Evolutionary conservation across 257 asterid genomes (phyloP), one percentile per base, ranked within the genome.

Genomic region (Primulina eburnea): DNA sequence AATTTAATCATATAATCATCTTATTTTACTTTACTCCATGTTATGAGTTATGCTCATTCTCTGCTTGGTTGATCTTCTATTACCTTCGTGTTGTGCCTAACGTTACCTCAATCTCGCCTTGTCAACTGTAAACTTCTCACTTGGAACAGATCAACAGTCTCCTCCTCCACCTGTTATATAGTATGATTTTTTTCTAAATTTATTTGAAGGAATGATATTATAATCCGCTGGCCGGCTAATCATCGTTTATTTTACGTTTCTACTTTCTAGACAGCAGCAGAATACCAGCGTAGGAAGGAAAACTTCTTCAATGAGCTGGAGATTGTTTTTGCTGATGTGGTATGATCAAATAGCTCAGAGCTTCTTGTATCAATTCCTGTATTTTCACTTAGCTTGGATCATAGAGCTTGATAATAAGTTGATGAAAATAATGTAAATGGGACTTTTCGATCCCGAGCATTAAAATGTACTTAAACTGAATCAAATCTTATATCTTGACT

Each of bases 241-340:
- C 37, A 7, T 65, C n/a, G 62, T 61, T 73, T 67, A 7, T 20
- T 69, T 33, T 68, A 16, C 71, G 56, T 70, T 61, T 71, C 34
- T 32, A 5, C 5, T 32, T 32, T 32, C 9, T 82, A 92, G 97
- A 89, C 97, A 58, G 96, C 95, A 35, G 97, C 97, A 67, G 97
- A 92, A 69, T 89, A 92, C 72, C 83, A 82, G 75, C 82, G 88
- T 5, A 90, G 96, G 65, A 81, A 83, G 83, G 97, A 92, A 63
- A 92, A 87, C 83, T 92, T 92, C 60, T 92, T 92, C 86, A 87
- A 92, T 2, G 97, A 92, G 87, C 77, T 92, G 76, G 97, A 92
- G 78, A 73, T 92, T 70, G 97, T 92, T 40, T 73, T 80, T 69
- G 97, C 97, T 29, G 97, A 92, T 73, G 97, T 92, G 96, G 97